A percentile compares a stretch with the other conserved stretches of the same genome.
Evolutionary conservation across 1,139 yeast genomes (phyloP).

Genomic region (Casaregolazyma lundiana): DNA sequence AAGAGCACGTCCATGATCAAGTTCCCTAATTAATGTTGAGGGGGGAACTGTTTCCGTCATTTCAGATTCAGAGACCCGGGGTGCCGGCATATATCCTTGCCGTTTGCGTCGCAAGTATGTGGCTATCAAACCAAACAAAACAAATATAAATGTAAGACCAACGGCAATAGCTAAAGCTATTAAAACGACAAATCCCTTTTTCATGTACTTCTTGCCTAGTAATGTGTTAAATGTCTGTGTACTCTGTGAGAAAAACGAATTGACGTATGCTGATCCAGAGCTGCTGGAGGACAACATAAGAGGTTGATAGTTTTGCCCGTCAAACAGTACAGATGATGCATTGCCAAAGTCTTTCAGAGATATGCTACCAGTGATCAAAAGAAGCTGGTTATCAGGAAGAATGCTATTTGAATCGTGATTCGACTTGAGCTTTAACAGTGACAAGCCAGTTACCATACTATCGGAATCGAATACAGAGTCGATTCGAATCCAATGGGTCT

Average conservation of each 20-base stretch:
- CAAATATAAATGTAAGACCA: conserved; percentile 68
- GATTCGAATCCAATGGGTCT: conserved; percentile 32
- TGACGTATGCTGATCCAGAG: conserved; percentile 27
- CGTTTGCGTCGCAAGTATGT: conserved; percentile 46
- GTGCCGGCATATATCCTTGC: conserved; percentile 39
- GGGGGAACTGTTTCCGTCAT: conserved; percentile 69
- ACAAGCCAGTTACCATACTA: conserved; percentile 30
- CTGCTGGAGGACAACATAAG: conserved; percentile 42
- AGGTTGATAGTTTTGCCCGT: conserved; percentile 73
- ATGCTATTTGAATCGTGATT: conserved; percentile 33
- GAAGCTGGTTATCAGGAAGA: conserved; percentile 43
- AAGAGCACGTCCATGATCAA: conserved; percentile 31
- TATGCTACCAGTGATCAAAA: conserved; percentile 63
- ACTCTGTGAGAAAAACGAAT: conserved; percentile 25
- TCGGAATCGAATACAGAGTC: conserved; percentile 36
- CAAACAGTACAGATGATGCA: conserved; percentile 63
- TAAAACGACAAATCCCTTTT: conserved; percentile 79
- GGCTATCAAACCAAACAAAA: conserved; percentile 57
- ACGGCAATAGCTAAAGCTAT: conserved; percentile 84
- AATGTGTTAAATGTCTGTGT: conserved; percentile 21
- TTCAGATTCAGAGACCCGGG: conserved; percentile 59
- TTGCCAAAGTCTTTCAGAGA: conserved; percentile 50
- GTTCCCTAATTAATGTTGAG: conserved; percentile 54
- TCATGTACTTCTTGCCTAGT: conserved; percentile 26
- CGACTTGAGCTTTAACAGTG: conserved; percentile 32